Evolutionary conservation across 371 early-diverging fungal species (phyloP).

Genomic region (Haplosporangium sp.): DNA sequence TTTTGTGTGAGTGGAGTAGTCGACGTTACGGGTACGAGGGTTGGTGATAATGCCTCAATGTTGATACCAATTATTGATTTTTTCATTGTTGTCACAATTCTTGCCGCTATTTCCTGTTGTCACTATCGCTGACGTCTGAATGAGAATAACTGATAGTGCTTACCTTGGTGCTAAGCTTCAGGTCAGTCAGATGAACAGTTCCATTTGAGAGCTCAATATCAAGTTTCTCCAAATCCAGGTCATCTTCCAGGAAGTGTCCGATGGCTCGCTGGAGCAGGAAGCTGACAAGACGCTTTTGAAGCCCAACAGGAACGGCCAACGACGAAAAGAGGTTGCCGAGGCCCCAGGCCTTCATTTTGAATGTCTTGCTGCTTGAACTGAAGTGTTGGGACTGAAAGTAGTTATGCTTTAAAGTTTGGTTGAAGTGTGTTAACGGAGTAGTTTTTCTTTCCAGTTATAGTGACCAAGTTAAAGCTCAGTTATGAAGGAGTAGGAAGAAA

Average conservation of each 20-base stretch:
- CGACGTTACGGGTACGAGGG: neutral
- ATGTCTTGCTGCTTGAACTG: neutral
- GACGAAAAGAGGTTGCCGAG: conserved; percentile 57
- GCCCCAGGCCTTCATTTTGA: conserved; percentile 57
- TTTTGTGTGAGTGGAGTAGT: neutral
- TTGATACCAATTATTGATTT: neutral
- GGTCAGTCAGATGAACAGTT: conserved; percentile 79
- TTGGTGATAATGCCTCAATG: neutral
- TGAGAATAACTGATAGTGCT: conserved; percentile 10
- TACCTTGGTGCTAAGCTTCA: conserved; percentile 84
- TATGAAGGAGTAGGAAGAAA: neutral
- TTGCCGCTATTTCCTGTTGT: too few relatives aligned
- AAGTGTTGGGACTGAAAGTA: neutral
- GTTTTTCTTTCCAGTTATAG: neutral
- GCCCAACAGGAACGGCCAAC: conserved; percentile 72
- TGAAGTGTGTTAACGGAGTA: neutral
- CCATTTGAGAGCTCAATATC: conserved; percentile 91
- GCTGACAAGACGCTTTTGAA: conserved; percentile 89
- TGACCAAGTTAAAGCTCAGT: neutral
- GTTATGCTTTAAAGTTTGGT: neutral
- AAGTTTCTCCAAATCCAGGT: conserved; percentile 85
- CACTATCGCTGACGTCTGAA: too few relatives aligned
- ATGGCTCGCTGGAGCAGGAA: conserved; percentile 86
- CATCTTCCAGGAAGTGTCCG: conserved; percentile 85
- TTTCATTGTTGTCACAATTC: neutral